phyloP scores from a whole-genome alignment of 345 rosid species.

The Leavenworthia alabamica region DNA sequence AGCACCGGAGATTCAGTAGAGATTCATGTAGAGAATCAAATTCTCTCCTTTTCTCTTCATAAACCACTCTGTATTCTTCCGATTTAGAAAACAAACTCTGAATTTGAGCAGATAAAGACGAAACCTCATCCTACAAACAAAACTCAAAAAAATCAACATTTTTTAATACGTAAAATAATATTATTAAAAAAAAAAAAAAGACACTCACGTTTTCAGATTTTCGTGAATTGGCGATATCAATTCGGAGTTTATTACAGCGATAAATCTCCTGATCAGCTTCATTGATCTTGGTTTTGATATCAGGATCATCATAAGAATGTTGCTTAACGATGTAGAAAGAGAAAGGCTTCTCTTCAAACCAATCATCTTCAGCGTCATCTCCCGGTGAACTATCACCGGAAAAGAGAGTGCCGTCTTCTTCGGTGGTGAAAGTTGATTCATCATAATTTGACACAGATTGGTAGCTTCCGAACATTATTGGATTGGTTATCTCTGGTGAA shows the following conservation, averaged over 20 bases:
- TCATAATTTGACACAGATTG: constrained; percentile 44
- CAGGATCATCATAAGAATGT: constrained; percentile 55
- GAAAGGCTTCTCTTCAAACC: constrained; percentile 51
- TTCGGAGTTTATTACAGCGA: constrained; percentile 39
- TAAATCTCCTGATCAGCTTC: constrained; percentile 61
- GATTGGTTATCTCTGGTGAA: constrained; percentile 42
- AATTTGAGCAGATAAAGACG: constrained; percentile 36
- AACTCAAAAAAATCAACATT: not conserved
- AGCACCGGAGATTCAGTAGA: constrained; percentile 54
- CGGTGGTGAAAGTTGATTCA: constrained; percentile 34
- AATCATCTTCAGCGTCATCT: constrained; percentile 43
- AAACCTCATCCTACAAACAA: constrained; percentile 32
- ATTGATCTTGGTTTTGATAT: constrained; percentile 48
- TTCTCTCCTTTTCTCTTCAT: constrained; percentile 60
- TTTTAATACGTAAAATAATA: not conserved
- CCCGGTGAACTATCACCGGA: constrained; percentile 46
- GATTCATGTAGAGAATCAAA: constrained; percentile 69
- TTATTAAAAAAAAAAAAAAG: not conserved
- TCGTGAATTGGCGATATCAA: constrained; percentile 33
- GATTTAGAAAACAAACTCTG: constrained; percentile 32
- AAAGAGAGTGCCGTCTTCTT: constrained; percentile 39
- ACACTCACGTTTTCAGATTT: constrained; percentile 53
- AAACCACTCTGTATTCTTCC: constrained; percentile 35
- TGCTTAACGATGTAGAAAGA: constrained; percentile 53
- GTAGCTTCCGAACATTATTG: constrained; percentile 33